Evolutionary conservation across 148 eudicot genomes (phyloP), one percentile per base, ranked within the genome.

Genomic region (Vaccinium macrocarpon): DNA sequence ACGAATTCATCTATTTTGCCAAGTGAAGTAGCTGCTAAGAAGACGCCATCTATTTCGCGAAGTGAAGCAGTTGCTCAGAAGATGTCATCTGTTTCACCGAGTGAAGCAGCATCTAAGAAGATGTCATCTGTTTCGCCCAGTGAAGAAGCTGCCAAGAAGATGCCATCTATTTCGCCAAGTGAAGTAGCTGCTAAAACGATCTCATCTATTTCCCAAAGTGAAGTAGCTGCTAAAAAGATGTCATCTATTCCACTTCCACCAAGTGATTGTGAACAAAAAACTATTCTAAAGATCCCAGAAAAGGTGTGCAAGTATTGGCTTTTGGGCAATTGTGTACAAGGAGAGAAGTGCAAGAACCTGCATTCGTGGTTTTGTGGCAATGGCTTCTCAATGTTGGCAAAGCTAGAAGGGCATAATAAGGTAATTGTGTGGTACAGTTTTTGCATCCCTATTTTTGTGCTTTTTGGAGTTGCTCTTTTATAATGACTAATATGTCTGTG

Each of bases 401-500:
- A 86, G 73, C 88, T 94, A 55, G 84, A 86, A 62, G 95, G 93
- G 74, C 97, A 94, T 82, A 83, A 59, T 51, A 88, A 93, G 95
- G 94, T 92, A 85, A n/a, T 56, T 25, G 32, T 76, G 42, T 71
- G 11, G 6, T 51, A 13, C 51, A 35, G 1, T 84, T 7, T 16
- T 85, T 38, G 46, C n/a, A 29, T 16, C 12, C 29, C 23, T 55
- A 11, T 49, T 38, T 52, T 42, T 53, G 38, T 80, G 25, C 29
- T 27, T 38, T 29, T 21, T 70, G 56, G 56, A 16, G 52, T 75
- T 76, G 32, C 46, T 75, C 46, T 46, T 48, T 81, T 50, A 27
- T 62, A 15, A 18, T 57, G 32, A 16, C 25, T 23, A 25, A 27
- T 50, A 48, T 72, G 49, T 29, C 62, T 78, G 55, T 16, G 12